phyloP scores from a whole-genome alignment of 306 rosid genomes.

The Vigna hirtella region DNA sequence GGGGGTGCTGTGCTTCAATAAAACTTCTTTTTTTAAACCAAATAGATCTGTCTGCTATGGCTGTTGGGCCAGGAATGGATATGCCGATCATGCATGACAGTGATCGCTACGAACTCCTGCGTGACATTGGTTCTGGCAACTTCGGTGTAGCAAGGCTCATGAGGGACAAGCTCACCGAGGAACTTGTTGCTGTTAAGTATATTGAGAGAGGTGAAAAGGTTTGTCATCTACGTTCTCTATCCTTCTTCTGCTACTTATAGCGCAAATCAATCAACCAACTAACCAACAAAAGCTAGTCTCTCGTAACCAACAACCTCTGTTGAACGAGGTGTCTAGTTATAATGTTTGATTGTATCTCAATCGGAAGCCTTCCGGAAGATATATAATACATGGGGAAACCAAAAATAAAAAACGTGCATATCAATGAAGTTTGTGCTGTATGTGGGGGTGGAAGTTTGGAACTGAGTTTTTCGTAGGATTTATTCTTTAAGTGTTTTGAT shows the following conservation, averaged over 20 bases:
- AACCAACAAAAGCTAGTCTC: not conserved
- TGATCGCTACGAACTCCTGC: slow-evolving; percentile 88
- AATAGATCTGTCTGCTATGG: slow-evolving; percentile 67
- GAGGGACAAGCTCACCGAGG: slow-evolving; percentile 88
- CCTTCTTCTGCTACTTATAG: not conserved
- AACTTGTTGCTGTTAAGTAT: slow-evolving; percentile 96
- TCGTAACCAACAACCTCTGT: not conserved
- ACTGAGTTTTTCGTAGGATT: not conserved
- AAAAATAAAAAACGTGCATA: too few species aligned
- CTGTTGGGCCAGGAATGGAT: slow-evolving; percentile 82
- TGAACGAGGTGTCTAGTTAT: too few species aligned
- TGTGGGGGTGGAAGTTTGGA: too few species aligned
- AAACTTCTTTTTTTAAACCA: slow-evolving; percentile 9
- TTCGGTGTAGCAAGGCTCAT: slow-evolving; percentile 93
- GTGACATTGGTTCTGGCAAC: slow-evolving; percentile 92
- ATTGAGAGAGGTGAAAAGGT: slow-evolving; percentile 99
- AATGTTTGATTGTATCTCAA: too few species aligned
- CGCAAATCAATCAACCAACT: not conserved
- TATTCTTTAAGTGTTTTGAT: not conserved
- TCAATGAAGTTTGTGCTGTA: too few species aligned
- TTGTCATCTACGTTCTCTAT: slow-evolving; percentile 38
- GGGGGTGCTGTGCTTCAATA: slow-evolving; percentile 31
- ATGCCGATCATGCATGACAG: slow-evolving; percentile 95
- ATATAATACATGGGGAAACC: too few species aligned
- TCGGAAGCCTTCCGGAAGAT: too few species aligned